Evolutionary conservation across 805 yeast species (phyloP).

Genomic region (Candida corydali): DNA sequence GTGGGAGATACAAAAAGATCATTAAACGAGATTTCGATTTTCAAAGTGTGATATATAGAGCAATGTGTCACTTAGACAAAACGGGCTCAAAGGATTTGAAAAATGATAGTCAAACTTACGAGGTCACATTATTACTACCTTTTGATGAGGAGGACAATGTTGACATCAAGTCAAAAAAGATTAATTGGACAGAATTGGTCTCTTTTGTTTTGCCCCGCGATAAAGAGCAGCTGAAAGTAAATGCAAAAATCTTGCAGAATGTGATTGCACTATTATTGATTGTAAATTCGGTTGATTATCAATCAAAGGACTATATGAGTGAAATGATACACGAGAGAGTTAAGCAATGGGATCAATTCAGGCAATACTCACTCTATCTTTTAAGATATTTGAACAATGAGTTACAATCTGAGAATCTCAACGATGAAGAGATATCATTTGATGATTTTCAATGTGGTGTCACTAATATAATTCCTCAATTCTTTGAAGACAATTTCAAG

Average conservation of each 20-base stretch:
- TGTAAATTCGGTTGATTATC: constrained; percentile 29
- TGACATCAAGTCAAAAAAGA: constrained; percentile 11
- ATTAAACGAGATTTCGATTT: constrained; percentile 36
- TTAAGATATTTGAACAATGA: constrained; percentile 46
- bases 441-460: constrained; percentile 15
- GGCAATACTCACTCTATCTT: constrained; percentile 40
- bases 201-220: too few relatives aligned
- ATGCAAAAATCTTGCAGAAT: constrained; percentile 38
- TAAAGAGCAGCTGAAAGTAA: constrained; percentile 29
- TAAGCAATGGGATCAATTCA: constrained; percentile 40
- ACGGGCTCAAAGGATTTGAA: background rate
- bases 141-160: constrained; percentile 11
- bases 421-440: constrained; percentile 11
- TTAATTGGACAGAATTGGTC: too few relatives aligned
- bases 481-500: too few relatives aligned
- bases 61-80: too few relatives aligned
- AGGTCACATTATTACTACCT: constrained; percentile 18
- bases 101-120: too few relatives aligned
- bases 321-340: constrained; percentile 18
- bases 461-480: constrained; percentile 13
- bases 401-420: constrained; percentile 17
- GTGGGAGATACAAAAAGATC: constrained; percentile 36
- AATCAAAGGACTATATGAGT: constrained; percentile 28
- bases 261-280: constrained; percentile 49
- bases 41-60: too few relatives aligned